Evolutionary conservation across 768 basidiomycete genomes (phyloP), one percentile per base, ranked within the genome.

Genomic region (Serendipita sp.): DNA sequence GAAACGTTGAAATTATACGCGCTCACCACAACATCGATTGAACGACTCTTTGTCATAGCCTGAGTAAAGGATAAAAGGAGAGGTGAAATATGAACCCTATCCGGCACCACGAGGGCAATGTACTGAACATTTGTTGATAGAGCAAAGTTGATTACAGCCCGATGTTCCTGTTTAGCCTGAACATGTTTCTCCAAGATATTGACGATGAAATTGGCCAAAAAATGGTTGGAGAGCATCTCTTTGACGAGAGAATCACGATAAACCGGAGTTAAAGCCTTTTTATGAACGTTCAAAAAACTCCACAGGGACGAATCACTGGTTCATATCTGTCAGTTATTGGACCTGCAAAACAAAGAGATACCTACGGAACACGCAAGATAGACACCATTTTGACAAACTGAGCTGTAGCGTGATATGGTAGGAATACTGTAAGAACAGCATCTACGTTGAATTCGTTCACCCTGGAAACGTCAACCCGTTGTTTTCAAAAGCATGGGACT

Each of bases 361-460:
- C 83, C 29, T 67, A 89, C 88, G 80, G 78, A 64, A 91, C 80
- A 69, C 86, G 81, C 63, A 97, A 75, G 69, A 99, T 91, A 1
- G 88, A 83, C 29, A 96, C 77, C 80, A 97, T 90, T 69, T 96
- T 95, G 6, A 87, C 81, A 73, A 98, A 98, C 72, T 97, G 92
- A 0, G 89, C 85, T 3, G 94, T 88, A 68, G 94, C 91, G 70
- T 98, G 92, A 71, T 95, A 97, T 0, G 96, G 96, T 34, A 97
- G 75, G 74, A 98, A 98, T 27, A 92, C 76, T 5, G 84, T 75
- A 3, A 98, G 78, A 31, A 93, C 71, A 27, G 81, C 79, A 63
- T 86, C 81, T 63, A 94, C 79, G 69, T 98, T 96, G 76, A 97
- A 92, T 72, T 98, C 93, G 70, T 97, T 81, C 31, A 97, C 83